These are phyloP conservation scores for Vitis rotundifolia DNA, from an alignment of 164 flowering plant species.

Conservation along the genomic window DNA sequence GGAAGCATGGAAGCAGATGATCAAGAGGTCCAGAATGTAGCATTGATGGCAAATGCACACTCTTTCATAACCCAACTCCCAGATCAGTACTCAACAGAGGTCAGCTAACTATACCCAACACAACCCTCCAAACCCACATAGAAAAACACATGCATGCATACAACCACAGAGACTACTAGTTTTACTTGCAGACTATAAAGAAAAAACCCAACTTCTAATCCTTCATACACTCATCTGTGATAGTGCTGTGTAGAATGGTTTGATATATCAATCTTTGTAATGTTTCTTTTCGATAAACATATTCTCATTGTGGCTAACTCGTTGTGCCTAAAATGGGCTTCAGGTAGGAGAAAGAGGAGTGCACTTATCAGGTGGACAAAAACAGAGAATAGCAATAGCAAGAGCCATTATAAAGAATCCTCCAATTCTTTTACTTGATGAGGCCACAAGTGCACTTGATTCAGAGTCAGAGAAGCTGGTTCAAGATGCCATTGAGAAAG, in stretches of 20 bases:
- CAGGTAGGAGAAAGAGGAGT: constrained; percentile 76
- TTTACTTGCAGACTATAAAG: no score
- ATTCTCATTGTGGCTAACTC: neutral
- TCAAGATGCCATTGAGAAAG: constrained; percentile 78
- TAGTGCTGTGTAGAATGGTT: no score
- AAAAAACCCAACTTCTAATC: no score
- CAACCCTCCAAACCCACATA: constrained; percentile 3
- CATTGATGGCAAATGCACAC: constrained; percentile 62
- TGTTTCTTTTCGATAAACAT: no score
- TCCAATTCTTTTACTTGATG: constrained; percentile 73
- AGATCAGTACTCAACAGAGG: constrained; percentile 61
- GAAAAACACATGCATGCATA: no score
- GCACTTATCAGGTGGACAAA: constrained; percentile 80
- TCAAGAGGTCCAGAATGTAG: constrained; percentile 43
- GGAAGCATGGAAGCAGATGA: constrained; percentile 56
- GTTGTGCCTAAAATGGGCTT: constrained; percentile 3
- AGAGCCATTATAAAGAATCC: constrained; percentile 81
- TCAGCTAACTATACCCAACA: constrained; percentile 13
- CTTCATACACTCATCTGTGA: no score
- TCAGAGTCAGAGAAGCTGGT: constrained; percentile 78
- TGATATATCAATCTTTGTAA: no score
- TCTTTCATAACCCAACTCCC: constrained; percentile 65
- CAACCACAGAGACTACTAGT: no score
- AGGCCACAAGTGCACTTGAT: constrained; percentile 90
- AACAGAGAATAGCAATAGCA: constrained; percentile 81